A percentile compares a stretch with the other conserved stretches of the same genome.
phyloP scores from a whole-genome alignment of 2,329 filamentous ascomycete species.

The Pseudophaeomoniella oleicola region DNA sequence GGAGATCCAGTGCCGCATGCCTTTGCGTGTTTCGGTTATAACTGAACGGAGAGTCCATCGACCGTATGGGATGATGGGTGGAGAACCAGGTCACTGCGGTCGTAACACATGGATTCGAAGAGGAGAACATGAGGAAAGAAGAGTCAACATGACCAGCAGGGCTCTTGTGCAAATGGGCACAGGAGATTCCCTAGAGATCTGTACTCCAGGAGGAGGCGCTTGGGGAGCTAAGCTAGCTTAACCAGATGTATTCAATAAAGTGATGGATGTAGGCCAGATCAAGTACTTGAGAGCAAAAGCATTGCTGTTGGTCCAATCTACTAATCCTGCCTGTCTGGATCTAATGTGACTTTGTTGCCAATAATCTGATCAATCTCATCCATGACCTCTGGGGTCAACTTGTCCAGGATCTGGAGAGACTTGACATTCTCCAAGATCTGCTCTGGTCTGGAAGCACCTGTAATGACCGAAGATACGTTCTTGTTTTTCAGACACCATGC shows the following conservation, averaged over 20 bases:
- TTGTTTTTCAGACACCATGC: slow-evolving; percentile 43
- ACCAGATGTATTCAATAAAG: slow-evolving; percentile 33
- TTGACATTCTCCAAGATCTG: slow-evolving; percentile 30
- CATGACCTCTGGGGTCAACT: slow-evolving; percentile 28
- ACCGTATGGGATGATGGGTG: slow-evolving; percentile 15
- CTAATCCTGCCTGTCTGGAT: too few relatives aligned
- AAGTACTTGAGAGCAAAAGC: too few relatives aligned
- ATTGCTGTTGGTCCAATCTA: too few relatives aligned
- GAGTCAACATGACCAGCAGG: slow-evolving; percentile 13
- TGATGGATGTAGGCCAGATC: slow-evolving; percentile 28
- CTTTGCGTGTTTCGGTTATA: slow-evolving; percentile 46
- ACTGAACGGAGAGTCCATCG: slow-evolving; percentile 11
- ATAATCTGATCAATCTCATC: slow-evolving; percentile 26
- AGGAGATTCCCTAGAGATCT: slow-evolving; percentile 23
- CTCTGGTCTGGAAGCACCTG: slow-evolving; percentile 30
- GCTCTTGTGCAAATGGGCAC: slow-evolving; percentile 12
- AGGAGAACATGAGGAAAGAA: slow-evolving; percentile 4
- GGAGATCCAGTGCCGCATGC: slow-evolving; percentile 69
- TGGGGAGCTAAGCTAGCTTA: slow-evolving; percentile 13
- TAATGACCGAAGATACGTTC: slow-evolving; percentile 39
- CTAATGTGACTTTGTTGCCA: too few relatives aligned
- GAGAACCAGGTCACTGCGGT: slow-evolving; percentile 9
- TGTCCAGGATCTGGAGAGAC: slow-evolving; percentile 28
- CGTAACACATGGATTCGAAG: slow-evolving; percentile 12
- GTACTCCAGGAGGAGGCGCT: slow-evolving; percentile 20